phyloP scores from a whole-genome alignment of 2,329 filamentous ascomycete species.

The Cladorrhinum sp. region DNA sequence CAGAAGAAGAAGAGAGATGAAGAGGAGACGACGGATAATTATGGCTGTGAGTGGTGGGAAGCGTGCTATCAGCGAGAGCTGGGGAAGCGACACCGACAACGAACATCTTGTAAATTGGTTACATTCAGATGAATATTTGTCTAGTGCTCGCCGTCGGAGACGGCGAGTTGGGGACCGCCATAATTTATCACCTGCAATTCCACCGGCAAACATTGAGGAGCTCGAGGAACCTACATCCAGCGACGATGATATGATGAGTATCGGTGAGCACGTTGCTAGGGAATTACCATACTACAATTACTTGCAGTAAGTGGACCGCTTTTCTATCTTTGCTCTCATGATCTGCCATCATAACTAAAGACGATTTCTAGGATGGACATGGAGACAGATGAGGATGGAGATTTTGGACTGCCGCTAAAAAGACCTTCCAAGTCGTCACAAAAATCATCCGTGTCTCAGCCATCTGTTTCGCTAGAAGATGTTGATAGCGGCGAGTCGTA shows the following conservation, averaged over 20 bases:
- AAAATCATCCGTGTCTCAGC: not conserved
- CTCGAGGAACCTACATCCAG: no score
- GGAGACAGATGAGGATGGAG: no score
- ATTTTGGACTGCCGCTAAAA: no score
- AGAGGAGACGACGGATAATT: not conserved
- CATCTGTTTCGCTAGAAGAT: not conserved
- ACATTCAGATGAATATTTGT: no score
- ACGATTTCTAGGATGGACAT: no score
- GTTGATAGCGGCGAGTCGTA: not conserved
- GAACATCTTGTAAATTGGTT: not conserved
- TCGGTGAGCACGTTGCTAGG: not conserved
- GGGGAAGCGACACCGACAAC: not conserved
- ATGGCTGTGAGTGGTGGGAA: not conserved
- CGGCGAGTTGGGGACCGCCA: no score
- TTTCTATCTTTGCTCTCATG: not conserved
- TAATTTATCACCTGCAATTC: no score
- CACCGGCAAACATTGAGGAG: no score
- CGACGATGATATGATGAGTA: no score
- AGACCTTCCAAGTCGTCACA: not conserved
- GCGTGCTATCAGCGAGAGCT: not conserved
- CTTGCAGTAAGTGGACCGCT: not conserved
- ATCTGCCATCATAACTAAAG: not conserved
- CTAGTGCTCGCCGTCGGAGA: no score
- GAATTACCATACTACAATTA: not conserved
- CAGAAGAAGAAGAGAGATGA: not conserved